Evolutionary conservation across 768 basidiomycete genomes (phyloP).

Genomic region (Lentinula sp.): DNA sequence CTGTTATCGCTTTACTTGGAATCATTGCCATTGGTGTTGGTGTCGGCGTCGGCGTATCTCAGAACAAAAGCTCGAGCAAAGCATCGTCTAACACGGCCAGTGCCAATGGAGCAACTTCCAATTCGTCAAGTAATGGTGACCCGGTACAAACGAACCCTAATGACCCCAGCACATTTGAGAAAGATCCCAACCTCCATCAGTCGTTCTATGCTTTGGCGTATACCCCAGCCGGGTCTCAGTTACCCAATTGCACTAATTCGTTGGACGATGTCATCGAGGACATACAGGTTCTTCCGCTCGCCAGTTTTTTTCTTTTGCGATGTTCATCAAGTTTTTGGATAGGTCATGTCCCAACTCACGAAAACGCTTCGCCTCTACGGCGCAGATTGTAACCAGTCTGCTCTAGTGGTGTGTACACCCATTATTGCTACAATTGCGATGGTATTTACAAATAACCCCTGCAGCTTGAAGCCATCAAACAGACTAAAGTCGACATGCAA

Average conservation of each 20-base stretch:
- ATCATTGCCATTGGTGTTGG: constrained; percentile 47
- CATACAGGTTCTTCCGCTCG: constrained; percentile 47
- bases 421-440: neutral
- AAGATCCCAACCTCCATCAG: constrained; percentile 62
- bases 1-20: constrained; percentile 27
- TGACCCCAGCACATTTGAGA: constrained; percentile 76
- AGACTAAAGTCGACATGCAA: constrained; percentile 81
- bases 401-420: constrained; percentile 50
- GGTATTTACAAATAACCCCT: neutral
- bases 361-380: constrained; percentile 82
- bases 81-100: constrained; percentile 14
- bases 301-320: constrained; percentile 9
- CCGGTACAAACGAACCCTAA: constrained; percentile 30
- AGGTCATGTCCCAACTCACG: constrained; percentile 85
- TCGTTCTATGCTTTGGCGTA: constrained; percentile 87
- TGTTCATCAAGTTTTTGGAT: constrained; percentile 4
- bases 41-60: constrained; percentile 50
- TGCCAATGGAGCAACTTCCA: constrained; percentile 10
- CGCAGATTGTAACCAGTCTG: constrained; percentile 80
- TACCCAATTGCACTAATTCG: constrained; percentile 62
- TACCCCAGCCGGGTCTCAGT: constrained; percentile 69
- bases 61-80: constrained; percentile 16
- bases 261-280: constrained; percentile 56
- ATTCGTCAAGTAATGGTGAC: constrained; percentile 6
- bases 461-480: constrained; percentile 81